Conservation (phyloP, 768 basidiomycete species). For the Boletus pseudopeckii region DNA sequence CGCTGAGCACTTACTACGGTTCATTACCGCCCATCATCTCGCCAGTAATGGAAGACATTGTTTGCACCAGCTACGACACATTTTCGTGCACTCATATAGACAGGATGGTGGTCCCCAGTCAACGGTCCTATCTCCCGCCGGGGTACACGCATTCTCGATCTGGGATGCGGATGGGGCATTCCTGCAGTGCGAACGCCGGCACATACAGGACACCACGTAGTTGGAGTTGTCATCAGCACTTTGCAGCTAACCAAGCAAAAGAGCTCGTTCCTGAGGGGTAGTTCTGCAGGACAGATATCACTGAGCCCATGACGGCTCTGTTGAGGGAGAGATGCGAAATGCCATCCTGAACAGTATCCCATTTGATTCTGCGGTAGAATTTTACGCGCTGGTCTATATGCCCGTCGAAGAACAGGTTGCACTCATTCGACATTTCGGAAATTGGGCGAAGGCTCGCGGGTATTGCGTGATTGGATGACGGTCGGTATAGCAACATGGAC, state of each 20-base stretch:
- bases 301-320: not conserved
- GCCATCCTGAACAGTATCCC: not conserved
- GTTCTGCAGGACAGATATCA: conserved; percentile 8
- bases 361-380: conserved; percentile 1
- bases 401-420: conserved; percentile 7
- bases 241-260: conserved; percentile 8
- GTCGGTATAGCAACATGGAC: conserved; percentile 1
- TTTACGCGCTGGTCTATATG: conserved; percentile 7
- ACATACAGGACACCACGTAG: conserved; percentile 4
- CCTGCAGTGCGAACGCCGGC: not conserved
- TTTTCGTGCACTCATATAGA: conserved; percentile 1
- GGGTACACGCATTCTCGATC: conserved; percentile 2
- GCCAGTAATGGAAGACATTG: conserved; percentile 9
- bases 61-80: conserved; percentile 1
- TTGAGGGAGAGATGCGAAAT: not conserved
- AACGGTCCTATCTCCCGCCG: not conserved
- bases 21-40: conserved; percentile 22
- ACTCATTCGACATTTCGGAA: conserved; percentile 13
- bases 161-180: conserved; percentile 11
- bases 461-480: conserved; percentile 5
- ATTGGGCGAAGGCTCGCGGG: conserved; percentile 13
- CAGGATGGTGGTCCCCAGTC: not conserved
- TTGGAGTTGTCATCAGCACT: conserved; percentile 4
- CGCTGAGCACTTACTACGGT: not conserved
- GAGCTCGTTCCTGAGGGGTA: conserved; percentile 1